A percentile compares a stretch with the other conserved stretches of the same genome.
Evolutionary conservation across 176 grass and related monocot species (phyloP).

Genomic region (Oryza punctata): DNA sequence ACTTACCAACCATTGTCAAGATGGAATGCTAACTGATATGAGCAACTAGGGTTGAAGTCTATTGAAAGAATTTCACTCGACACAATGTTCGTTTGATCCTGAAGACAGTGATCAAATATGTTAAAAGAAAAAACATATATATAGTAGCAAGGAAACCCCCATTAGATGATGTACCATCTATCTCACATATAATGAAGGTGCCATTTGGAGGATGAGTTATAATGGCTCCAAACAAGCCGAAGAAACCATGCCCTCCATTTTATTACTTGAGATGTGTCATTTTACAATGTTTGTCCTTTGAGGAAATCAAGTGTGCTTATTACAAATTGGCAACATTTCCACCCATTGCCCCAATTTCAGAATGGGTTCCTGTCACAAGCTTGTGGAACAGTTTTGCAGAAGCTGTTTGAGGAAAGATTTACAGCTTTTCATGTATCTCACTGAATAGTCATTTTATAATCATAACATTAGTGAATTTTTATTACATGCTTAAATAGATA

Average conservation of each 20-base stretch:
- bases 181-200: neutral
- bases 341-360: neutral
- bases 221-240: neutral
- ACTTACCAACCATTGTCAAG: slow-evolving; percentile 90
- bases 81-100: slow-evolving; percentile 92
- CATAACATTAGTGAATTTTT: neutral
- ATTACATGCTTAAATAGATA: neutral
- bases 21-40: slow-evolving; percentile 86
- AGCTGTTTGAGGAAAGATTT: neutral
- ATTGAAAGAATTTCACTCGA: slow-evolving; percentile 71
- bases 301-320: neutral
- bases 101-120: slow-evolving; percentile 40
- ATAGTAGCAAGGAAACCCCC: neutral
- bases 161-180: slow-evolving; percentile 14
- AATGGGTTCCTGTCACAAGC: neutral
- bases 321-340: neutral
- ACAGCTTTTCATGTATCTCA: neutral
- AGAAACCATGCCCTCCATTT: neutral
- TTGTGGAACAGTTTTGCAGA: neutral
- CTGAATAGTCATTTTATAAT: neutral
- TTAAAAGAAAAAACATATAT: neutral
- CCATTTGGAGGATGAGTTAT: slow-evolving; percentile 8
- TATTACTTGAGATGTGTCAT: neutral
- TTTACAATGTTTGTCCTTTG: neutral
- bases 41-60: slow-evolving; percentile 76